Conservation (phyloP, 441 rosid species). For the Lepidium campestre region DNA sequence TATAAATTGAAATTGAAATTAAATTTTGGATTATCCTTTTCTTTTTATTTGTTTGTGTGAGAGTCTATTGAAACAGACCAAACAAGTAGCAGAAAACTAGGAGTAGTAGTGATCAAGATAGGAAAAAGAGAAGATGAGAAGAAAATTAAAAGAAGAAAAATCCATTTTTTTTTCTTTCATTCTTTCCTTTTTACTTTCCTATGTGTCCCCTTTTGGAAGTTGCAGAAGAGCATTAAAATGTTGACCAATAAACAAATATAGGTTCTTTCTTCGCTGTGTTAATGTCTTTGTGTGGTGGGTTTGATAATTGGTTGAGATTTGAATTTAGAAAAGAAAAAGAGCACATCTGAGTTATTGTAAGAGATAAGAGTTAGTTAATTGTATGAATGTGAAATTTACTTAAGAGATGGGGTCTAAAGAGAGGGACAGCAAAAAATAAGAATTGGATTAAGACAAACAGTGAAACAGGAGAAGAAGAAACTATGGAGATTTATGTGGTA, state of each 20-base stretch:
- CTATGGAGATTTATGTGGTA: constrained; percentile 3
- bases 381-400: background rate
- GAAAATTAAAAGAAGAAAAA: background rate
- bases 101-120: constrained; percentile 24
- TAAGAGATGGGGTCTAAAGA: constrained; percentile 1
- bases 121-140: background rate
- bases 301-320: background rate
- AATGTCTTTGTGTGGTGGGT: constrained; percentile 11
- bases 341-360: background rate
- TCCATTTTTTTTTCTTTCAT: background rate
- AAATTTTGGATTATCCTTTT: constrained; percentile 18
- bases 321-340: background rate
- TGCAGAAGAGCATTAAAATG: constrained; percentile 28
- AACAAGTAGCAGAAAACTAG: constrained; percentile 65
- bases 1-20: constrained; percentile 20
- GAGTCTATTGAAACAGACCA: constrained; percentile 35
- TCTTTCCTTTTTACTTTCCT: background rate
- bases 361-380: background rate
- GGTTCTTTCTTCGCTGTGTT: constrained; percentile 9
- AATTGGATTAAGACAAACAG: constrained; percentile 1
- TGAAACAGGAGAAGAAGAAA: constrained; percentile 12
- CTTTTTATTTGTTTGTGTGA: background rate
- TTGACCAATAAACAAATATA: constrained; percentile 11
- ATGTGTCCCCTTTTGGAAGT: constrained; percentile 15
- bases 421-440: background rate